These are phyloP conservation scores for Penicillium brevicompactum DNA, from an alignment of 2,329 filamentous ascomycete genomes.

Conservation along the genomic window DNA sequence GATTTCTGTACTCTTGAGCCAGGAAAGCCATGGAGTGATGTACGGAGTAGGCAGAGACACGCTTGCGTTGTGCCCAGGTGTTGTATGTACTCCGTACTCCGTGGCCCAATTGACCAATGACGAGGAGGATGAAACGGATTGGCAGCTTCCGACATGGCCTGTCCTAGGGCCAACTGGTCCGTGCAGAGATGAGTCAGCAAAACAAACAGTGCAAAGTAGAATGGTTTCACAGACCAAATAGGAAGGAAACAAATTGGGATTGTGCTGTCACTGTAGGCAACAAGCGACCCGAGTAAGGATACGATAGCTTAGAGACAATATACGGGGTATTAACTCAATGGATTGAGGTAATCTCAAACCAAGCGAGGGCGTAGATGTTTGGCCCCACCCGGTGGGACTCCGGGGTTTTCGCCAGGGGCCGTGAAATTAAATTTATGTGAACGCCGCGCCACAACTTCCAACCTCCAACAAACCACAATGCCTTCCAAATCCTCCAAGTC, in stretches of 20 bases:
- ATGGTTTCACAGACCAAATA: neutral
- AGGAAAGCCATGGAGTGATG: too few relatives aligned
- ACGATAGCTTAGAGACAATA: neutral
- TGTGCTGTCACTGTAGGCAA: neutral
- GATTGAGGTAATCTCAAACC: neutral
- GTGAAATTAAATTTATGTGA: conserved; percentile 13
- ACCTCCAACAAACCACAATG: conserved; percentile 16
- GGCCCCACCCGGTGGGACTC: conserved; percentile 18
- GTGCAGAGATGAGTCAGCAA: neutral
- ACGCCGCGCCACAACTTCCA: conserved; percentile 2
- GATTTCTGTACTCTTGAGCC: too few relatives aligned
- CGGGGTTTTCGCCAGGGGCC: conserved; percentile 18
- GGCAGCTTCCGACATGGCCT: conserved; percentile 26
- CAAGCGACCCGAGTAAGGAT: neutral
- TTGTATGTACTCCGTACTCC: too few relatives aligned
- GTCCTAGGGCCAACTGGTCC: neutral
- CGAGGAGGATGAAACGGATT: conserved; percentile 17
- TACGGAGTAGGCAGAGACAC: too few relatives aligned
- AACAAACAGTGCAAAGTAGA: conserved; percentile 2
- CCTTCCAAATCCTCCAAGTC: conserved; percentile 29
- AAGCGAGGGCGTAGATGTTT: conserved; percentile 3
- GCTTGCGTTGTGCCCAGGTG: too few relatives aligned
- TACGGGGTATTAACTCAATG: neutral
- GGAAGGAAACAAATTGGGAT: neutral
- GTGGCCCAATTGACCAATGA: conserved; percentile 13